These are phyloP conservation scores for Pilatotrama ljubarskyi DNA, from an alignment of 768 basidiomycete genomes.

Conservation along the genomic window DNA sequence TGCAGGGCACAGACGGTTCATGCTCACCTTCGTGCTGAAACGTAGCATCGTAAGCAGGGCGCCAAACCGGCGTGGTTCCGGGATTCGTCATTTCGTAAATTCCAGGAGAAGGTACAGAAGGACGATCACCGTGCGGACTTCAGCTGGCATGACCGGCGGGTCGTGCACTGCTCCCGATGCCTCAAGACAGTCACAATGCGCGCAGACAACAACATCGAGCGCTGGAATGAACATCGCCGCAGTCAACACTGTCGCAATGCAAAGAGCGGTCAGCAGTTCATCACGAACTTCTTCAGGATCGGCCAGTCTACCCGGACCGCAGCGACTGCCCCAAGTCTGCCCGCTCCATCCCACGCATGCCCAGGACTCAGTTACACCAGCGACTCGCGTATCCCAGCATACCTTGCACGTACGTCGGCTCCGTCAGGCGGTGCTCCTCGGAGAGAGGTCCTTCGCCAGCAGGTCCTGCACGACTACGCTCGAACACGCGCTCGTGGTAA, in stretches of 20 bases:
- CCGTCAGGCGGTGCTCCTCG: background rate
- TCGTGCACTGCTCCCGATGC: background rate
- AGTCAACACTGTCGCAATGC: background rate
- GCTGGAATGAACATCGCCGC: background rate
- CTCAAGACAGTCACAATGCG: background rate
- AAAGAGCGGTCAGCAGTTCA: background rate
- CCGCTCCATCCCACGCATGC: background rate
- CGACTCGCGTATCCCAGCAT: background rate
- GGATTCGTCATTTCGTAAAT: background rate
- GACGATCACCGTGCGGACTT: background rate
- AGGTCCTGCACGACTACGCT: background rate
- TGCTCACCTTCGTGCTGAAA: too few relatives aligned
- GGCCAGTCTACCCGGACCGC: background rate
- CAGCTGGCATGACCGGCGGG: background rate
- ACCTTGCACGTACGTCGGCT: background rate
- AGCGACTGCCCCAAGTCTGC: background rate
- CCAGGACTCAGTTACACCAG: background rate
- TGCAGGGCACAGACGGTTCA: too few relatives aligned
- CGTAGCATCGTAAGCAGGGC: background rate
- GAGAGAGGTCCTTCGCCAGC: background rate
- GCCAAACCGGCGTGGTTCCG: background rate
- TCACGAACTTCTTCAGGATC: background rate
- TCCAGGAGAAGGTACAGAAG: background rate
- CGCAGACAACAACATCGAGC: background rate
- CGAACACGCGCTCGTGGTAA: background rate